These are phyloP conservation scores for Populus hybrid DNA, from an alignment of 441 rosid genomes.

Conservation along the genomic window DNA sequence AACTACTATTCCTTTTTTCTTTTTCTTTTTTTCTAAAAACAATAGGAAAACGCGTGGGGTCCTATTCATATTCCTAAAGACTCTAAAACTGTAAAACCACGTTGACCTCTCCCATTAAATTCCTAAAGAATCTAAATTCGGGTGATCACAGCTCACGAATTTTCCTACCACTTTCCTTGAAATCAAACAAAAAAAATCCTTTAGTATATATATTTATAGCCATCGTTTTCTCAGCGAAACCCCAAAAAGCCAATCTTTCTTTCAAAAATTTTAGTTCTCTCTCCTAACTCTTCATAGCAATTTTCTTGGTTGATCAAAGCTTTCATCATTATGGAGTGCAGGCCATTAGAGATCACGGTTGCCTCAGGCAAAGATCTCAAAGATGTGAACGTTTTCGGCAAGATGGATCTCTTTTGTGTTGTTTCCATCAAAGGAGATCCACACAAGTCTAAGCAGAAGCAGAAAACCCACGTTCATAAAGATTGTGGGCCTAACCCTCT, in stretches of 20 bases:
- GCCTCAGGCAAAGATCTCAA: slow-evolving; percentile 50
- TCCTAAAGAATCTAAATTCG: background rate
- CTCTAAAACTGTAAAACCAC: background rate
- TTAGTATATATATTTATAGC: background rate
- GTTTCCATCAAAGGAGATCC: slow-evolving; percentile 49
- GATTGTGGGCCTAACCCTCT: slow-evolving; percentile 55
- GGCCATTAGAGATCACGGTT: slow-evolving; percentile 51
- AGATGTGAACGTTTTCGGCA: slow-evolving; percentile 54
- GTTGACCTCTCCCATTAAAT: background rate
- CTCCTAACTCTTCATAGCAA: background rate
- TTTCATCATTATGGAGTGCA: slow-evolving; percentile 42
- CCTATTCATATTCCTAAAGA: background rate
- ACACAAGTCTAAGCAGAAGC: slow-evolving; percentile 33
- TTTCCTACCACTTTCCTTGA: background rate
- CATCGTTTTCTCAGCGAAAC: background rate
- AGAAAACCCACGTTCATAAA: slow-evolving; percentile 47
- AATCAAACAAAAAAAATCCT: background rate
- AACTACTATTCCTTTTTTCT: too few relatives aligned
- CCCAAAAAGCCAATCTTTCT: background rate
- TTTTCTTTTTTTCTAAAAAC: too few relatives aligned
- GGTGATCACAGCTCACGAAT: background rate
- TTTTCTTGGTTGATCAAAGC: background rate
- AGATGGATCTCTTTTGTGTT: slow-evolving; percentile 64
- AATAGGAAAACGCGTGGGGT: background rate
- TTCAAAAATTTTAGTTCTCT: background rate